Evolutionary conservation across 192 early-diverging fungal genomes (phyloP), one percentile per base, ranked within the genome.

Genomic region (Coemansia sp.): DNA sequence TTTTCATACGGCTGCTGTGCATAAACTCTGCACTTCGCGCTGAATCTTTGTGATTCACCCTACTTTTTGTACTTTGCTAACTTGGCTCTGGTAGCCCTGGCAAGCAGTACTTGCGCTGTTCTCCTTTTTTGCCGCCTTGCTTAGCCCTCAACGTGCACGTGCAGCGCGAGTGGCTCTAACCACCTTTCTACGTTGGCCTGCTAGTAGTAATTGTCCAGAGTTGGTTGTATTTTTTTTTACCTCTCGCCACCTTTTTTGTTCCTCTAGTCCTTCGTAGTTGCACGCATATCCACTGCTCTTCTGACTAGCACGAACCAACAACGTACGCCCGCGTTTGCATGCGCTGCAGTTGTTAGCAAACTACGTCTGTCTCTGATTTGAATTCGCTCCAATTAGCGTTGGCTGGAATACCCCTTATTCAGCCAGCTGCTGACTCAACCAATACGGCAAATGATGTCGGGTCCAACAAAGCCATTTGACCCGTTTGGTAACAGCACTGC

Each of bases 391-490:
- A 31, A 35, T 39, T 59, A 35, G 6, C 18, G 20, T 55, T 55
- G 31, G 26, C 51, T n/a, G 24, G 26, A 28, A 55, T 31, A 26
- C 23, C 23, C 9, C 48, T 26, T 51, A 26, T 16, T 51, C 24
- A 51, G 48, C 21, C 48, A 23, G 48, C 48, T 55, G 26, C 51
- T 28, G 24, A 13, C 28, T 55, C 51, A 55, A 31, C 51, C 51
- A 26, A 55, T 33, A 55, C 51, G 26, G 42, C 71, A 42, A 24
- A 74, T 71, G 71, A 79, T 79, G 77, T 70, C 77, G 34, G 77
- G 71, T 60, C 72, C 77, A n/a, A 64, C 61, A 60, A 67, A 66
- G 31, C 63, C 69, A 20, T 79, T 79, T 66, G 71, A 79, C 77
- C 77, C 77, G 21, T 79, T 79, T 59, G 68, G 77, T 60, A 67